phyloP scores from a whole-genome alignment of 495 filamentous ascomycete genomes.

The Aspergillus haitiensis region DNA sequence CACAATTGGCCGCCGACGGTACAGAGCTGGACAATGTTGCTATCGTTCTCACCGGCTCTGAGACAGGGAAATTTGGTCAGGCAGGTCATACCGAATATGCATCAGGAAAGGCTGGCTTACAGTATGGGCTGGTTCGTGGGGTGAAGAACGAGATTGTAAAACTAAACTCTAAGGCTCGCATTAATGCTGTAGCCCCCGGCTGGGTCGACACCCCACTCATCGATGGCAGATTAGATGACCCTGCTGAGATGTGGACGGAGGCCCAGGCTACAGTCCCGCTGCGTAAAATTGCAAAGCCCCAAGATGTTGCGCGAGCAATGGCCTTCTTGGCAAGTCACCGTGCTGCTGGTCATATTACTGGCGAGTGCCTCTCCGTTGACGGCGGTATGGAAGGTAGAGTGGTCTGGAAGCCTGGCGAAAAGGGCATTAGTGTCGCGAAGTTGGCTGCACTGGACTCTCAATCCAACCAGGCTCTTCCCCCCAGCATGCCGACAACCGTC shows the following conservation, averaged over 20 bases:
- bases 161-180: conserved; percentile 51
- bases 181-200: conserved; percentile 56
- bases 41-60: conserved; percentile 56
- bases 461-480: background rate
- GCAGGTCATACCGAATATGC: conserved; percentile 53
- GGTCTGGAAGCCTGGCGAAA: conserved; percentile 46
- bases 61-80: conserved; percentile 51
- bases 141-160: conserved; percentile 58
- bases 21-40: conserved; percentile 50
- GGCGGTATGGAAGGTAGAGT: conserved; percentile 53
- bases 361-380: conserved; percentile 53
- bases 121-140: conserved; percentile 53
- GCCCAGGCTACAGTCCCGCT: conserved; percentile 50
- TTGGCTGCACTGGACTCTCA: background rate
- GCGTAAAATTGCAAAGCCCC: conserved; percentile 47
- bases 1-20: conserved; percentile 33
- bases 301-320: conserved; percentile 53
- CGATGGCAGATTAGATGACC: conserved; percentile 48
- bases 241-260: conserved; percentile 46
- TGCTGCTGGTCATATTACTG: conserved; percentile 55
- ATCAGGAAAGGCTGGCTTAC: conserved; percentile 52
- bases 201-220: conserved; percentile 52
- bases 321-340: conserved; percentile 54
- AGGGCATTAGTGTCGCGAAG: background rate
- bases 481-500: conserved; percentile 28